phyloP scores from a whole-genome alignment of 2,329 filamentous ascomycete genomes.

The Fusarium pininemorale region DNA sequence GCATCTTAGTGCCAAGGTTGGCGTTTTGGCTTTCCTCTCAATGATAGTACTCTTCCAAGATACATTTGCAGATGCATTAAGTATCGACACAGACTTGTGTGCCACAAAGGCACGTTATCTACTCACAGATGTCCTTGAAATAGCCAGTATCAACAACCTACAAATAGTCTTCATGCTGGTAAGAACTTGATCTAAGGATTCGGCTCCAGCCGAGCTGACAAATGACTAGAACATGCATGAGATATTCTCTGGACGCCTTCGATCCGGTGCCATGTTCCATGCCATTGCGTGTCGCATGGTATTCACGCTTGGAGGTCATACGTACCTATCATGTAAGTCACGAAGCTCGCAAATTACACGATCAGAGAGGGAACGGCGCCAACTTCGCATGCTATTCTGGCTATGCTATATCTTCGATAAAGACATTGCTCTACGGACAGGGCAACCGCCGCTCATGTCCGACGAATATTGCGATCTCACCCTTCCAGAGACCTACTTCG shows the following conservation, averaged over 20 bases:
- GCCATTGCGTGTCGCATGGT: slow-evolving; percentile 57
- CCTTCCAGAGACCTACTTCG: slow-evolving; percentile 38
- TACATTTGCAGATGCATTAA: slow-evolving; percentile 5
- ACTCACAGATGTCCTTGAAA: slow-evolving; percentile 53
- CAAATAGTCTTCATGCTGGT: slow-evolving; percentile 61
- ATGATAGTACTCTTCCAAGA: slow-evolving; percentile 42
- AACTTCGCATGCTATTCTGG: slow-evolving; percentile 61
- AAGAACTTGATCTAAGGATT: slow-evolving; percentile 28
- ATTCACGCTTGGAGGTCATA: slow-evolving; percentile 60
- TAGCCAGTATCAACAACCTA: slow-evolving; percentile 54
- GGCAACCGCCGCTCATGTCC: slow-evolving; percentile 62
- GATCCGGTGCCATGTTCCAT: slow-evolving; percentile 55
- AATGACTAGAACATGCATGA: slow-evolving; percentile 51
- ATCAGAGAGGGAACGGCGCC: slow-evolving; percentile 43
- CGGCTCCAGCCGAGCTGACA: accelerated
- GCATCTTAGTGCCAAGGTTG: slow-evolving; percentile 53
- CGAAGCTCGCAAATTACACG: slow-evolving; percentile 18
- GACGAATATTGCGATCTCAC: slow-evolving; percentile 47
- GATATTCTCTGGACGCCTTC: slow-evolving; percentile 56
- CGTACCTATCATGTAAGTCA: slow-evolving; percentile 22
- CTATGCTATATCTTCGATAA: slow-evolving; percentile 64
- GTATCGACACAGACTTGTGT: slow-evolving; percentile 53
- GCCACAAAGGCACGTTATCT: slow-evolving; percentile 54
- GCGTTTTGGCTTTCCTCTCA: slow-evolving; percentile 59
- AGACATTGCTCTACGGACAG: slow-evolving; percentile 62